Base-by-base conservation (phyloP, 768 basidiomycete genomes). In the Termitomyces sp. region DNA sequence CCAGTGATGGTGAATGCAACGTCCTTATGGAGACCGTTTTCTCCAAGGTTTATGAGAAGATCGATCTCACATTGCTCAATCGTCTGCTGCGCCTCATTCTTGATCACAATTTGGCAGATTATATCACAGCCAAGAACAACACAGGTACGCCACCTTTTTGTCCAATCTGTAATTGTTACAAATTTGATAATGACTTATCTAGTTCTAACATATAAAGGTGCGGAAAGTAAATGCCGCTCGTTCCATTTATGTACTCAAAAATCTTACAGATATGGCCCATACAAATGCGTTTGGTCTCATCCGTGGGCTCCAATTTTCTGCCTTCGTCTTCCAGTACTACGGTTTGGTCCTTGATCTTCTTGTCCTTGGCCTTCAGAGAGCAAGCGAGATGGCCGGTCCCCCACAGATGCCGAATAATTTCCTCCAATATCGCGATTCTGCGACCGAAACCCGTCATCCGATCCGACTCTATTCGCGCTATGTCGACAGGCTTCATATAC, bases 51-150 rank as follows among this genome's bases (percentile, higher is more conserved):
- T 98, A 98, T 71, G 97, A 98, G 80, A 98, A 99, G 83, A 90
- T 99, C 63, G 97, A 99, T 68, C 71, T 99, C 63, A 99, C 97
- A 0, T 77, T 98, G 41, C 84, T 99, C 66, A 97, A 98, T 72
- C 92, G 96, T 64, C 81, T 99, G 3, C 82, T 98, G 43, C 92
- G 97, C 55, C 84, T 98, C 37, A 98, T 99, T 66, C 82, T 98
- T 63, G 97, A 99, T 66, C 97, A 98, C 79, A 99, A 99, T 70
- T 70, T 99, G 77, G 97, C 97, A 22, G 96, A 98, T 67, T 99
- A 99, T 71, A 98, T 98, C 68, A 99, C 97, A 4, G 91, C 94
- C 20, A 98, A 98, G 84, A 98, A 98, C 77, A 98, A 98, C 72
- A 94, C 92, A 0, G 82, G 83, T 81, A 55, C 48, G 77, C 62